phyloP scores from a whole-genome alignment of 176 grass and related monocot genomes.

The Pontederia paniculata region DNA sequence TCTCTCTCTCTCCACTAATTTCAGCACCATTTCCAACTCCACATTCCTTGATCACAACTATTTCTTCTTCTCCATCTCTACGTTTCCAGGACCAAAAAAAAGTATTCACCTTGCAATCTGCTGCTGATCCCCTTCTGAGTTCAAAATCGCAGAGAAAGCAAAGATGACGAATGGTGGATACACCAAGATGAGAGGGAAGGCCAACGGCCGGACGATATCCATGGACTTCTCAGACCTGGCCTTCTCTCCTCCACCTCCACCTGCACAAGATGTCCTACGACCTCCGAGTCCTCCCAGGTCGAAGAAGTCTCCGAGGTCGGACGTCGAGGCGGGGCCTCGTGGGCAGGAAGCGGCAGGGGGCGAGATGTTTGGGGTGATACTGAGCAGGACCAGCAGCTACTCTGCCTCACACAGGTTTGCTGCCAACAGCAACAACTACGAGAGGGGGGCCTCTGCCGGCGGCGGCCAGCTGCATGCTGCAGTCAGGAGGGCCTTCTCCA shows the following conservation, averaged over 20 bases:
- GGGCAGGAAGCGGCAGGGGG: constrained; percentile 4
- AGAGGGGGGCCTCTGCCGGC: too few relatives aligned
- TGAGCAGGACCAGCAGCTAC: constrained; percentile 16
- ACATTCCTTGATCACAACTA: constrained; percentile 18
- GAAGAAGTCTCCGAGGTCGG: background rate
- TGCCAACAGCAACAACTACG: background rate
- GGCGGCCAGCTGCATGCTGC: constrained; percentile 2
- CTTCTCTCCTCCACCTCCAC: constrained; percentile 23
- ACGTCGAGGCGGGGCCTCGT: background rate
- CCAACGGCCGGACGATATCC: too few relatives aligned
- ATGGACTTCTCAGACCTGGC: background rate
- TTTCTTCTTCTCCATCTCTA: constrained; percentile 5
- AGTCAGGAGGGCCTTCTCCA: constrained; percentile 29
- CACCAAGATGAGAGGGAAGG: too few relatives aligned
- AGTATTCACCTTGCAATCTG: too few relatives aligned
- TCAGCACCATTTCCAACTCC: too few relatives aligned
- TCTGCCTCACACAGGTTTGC: constrained; percentile 28
- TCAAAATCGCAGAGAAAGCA: too few relatives aligned
- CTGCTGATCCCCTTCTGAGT: too few relatives aligned
- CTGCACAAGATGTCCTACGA: too few relatives aligned
- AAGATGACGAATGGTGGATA: too few relatives aligned
- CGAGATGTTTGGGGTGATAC: background rate
- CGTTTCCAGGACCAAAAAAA: constrained; percentile 12
- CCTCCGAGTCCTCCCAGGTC: background rate
- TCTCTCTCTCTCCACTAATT: too few relatives aligned